These are phyloP conservation scores for Pelomyxa schiedti DNA, from an alignment of 78 protist genomes.

Conservation along the genomic window DNA sequence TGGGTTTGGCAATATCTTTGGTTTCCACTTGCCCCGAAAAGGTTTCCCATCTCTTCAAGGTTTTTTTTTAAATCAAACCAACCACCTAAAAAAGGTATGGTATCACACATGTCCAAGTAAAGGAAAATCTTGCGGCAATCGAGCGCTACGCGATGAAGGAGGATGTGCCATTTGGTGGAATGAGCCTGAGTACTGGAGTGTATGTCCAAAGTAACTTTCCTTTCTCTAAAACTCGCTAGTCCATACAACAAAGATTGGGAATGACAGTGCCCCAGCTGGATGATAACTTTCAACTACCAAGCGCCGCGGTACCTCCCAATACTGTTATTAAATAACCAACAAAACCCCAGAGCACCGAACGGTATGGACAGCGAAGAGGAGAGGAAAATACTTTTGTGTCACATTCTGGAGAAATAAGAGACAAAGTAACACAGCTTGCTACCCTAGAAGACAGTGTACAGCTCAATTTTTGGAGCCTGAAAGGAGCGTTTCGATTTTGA, in stretches of 20 bases:
- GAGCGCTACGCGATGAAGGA: conserved; percentile 11
- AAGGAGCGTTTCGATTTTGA: too few species aligned
- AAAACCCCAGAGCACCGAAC: too few species aligned
- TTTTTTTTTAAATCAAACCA: too few species aligned
- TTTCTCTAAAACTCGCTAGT: not conserved
- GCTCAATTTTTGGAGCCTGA: too few species aligned
- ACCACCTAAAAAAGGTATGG: conserved; percentile 41
- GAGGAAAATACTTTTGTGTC: too few species aligned
- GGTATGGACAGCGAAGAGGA: too few species aligned
- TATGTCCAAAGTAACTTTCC: too few species aligned
- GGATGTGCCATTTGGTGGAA: conserved; percentile 77
- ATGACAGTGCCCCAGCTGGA: not conserved
- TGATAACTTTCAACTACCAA: not conserved
- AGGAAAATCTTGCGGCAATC: conserved; percentile 36
- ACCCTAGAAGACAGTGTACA: too few species aligned
- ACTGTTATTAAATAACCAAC: too few species aligned
- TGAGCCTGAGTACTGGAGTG: conserved; percentile 42
- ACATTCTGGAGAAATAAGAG: too few species aligned
- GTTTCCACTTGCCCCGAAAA: conserved; percentile 44
- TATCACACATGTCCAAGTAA: conserved; percentile 40
- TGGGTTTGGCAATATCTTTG: conserved; percentile 72
- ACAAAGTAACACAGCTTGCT: too few species aligned
- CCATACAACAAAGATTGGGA: not conserved
- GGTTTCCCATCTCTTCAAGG: not conserved
- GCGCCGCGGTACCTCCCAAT: too few species aligned